phyloP scores from a whole-genome alignment of 1,284 basidiomycete genomes.

The Malassezia caprae region DNA sequence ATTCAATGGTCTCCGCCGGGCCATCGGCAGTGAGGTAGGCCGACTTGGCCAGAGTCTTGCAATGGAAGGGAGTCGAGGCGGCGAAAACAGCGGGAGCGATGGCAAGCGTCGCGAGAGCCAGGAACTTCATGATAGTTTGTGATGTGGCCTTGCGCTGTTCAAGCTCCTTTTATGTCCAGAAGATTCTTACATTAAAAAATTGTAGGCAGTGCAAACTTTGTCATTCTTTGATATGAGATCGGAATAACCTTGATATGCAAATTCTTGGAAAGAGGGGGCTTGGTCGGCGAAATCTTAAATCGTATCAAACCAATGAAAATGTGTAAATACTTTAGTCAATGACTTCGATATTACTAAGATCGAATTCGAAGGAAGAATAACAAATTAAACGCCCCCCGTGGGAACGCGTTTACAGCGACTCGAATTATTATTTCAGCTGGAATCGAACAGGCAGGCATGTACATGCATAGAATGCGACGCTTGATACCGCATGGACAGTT shows the following conservation, averaged over 20 bases:
- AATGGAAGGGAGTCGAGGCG: background rate
- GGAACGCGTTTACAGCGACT: background rate
- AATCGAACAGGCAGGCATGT: background rate
- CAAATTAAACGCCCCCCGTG: background rate
- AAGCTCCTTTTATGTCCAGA: background rate
- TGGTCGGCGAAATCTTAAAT: background rate
- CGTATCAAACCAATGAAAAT: background rate
- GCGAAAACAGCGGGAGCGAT: background rate
- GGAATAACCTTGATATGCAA: background rate
- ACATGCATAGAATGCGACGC: too few species aligned
- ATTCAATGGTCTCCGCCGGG: background rate
- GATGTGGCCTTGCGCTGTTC: background rate
- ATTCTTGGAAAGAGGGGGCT: background rate
- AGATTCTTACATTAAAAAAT: background rate
- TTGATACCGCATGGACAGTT: too few species aligned
- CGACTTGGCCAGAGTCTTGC: background rate
- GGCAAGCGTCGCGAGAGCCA: background rate
- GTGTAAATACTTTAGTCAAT: background rate
- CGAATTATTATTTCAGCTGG: background rate
- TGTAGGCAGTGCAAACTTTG: too few species aligned
- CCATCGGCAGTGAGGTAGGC: background rate
- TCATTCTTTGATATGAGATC: background rate
- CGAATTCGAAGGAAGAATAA: background rate
- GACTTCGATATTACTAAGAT: background rate
- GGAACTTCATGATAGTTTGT: background rate